Base-by-base conservation (phyloP, 140 eudicot genomes). In the Flaveria floridana region DNA sequence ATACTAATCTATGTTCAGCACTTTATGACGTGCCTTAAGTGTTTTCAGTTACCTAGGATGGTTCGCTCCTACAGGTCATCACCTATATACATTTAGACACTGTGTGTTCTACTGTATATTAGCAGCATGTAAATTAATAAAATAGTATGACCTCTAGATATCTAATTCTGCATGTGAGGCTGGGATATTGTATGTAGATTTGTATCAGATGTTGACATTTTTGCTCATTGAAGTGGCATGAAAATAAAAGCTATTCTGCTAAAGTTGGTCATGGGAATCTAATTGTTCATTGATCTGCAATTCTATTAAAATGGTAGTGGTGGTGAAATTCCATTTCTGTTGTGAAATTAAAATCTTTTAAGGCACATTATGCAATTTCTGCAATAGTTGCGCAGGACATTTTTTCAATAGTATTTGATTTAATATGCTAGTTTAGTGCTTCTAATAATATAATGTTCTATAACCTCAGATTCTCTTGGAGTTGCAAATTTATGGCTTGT, bases 401-500 rank as follows among this genome's bases (percentile, higher is more conserved):
- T 10, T 28, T 67, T 19, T 64, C 37, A 4, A 65, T 66, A 21
- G 58, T 64, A 34, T 78, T 25, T 15, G n/a, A 69, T 57, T 20
- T n/a, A 57, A 11, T 78, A 44, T 71, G 61, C n/a, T 46, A 51
- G 12, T 57, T 37, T 10, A 70, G 56, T 50, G 56, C 20, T 34
- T 3, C 68, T 84, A 23, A 55, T 62, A 53, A 78, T 64, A 65
- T 63, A 30, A 78, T 68, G 61, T 39, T 16, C 68, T 71, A 57
- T 76, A 3, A 67, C 37, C 68, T 74, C 90, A 94, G 99, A 78
- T 91, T 72, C 81, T 94, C 39, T 75, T 94, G 83, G 99, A 86
- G 86, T 75, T 94, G 90, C 99, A 94, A 87, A 95, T 94, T 80
- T 94, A 90, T 78, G 99, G 99, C 16, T 79, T 94, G 79, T 88